These are phyloP conservation scores for Penicillium coffeae DNA, from an alignment of 495 filamentous ascomycete species.

Conservation along the genomic window DNA sequence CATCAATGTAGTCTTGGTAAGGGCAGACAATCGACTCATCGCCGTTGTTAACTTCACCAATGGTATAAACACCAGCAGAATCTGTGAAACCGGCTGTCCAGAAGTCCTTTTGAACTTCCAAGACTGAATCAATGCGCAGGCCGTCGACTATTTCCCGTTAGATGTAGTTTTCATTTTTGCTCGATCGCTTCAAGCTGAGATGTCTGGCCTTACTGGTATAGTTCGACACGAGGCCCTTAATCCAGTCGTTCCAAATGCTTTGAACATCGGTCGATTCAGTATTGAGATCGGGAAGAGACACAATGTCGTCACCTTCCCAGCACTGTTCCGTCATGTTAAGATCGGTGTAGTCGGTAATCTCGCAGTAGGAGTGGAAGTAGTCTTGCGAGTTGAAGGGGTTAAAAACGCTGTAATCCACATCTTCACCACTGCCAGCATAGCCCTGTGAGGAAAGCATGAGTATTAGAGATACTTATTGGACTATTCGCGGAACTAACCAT, in stretches of 20 bases:
- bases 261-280: slow-evolving; percentile 57
- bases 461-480: neutral
- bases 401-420: slow-evolving; percentile 59
- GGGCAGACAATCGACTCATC: slow-evolving; percentile 57
- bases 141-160: slow-evolving; percentile 55
- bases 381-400: slow-evolving; percentile 59
- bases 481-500: slow-evolving; percentile 40
- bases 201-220: slow-evolving; percentile 50
- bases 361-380: slow-evolving; percentile 67
- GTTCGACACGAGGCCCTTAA: slow-evolving; percentile 56
- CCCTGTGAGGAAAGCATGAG: slow-evolving; percentile 33
- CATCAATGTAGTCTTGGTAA: slow-evolving; percentile 59
- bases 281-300: slow-evolving; percentile 65
- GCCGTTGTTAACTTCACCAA: slow-evolving; percentile 67
- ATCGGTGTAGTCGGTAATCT: slow-evolving; percentile 60
- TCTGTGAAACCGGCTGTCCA: slow-evolving; percentile 58
- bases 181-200: too few relatives aligned
- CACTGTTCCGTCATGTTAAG: slow-evolving; percentile 48
- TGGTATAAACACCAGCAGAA: slow-evolving; percentile 66
- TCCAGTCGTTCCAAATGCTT: slow-evolving; percentile 62
- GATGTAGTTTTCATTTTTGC: neutral
- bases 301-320: slow-evolving; percentile 61
- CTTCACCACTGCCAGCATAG: slow-evolving; percentile 48
- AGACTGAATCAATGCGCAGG: slow-evolving; percentile 71
- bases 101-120: slow-evolving; percentile 68